Conservation (phyloP, 2,329 filamentous ascomycete genomes). For the Xylaria hypoxylon region DNA sequence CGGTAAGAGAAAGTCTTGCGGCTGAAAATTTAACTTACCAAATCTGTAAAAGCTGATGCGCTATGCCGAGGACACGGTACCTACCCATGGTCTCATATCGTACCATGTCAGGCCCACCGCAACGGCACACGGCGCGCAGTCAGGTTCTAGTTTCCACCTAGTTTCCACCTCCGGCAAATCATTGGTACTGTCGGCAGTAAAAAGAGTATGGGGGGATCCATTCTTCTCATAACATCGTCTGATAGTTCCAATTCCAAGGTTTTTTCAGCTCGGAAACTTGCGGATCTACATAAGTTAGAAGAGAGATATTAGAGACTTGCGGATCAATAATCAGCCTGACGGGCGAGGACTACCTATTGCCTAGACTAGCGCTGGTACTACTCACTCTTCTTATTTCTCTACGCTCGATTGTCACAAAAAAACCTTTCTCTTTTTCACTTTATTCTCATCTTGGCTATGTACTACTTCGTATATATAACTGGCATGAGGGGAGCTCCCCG, state of each 20-base stretch:
- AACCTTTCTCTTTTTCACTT: not conserved
- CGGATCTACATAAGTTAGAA: not conserved
- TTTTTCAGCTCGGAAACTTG: not conserved
- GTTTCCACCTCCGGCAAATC: slow-evolving; percentile 3
- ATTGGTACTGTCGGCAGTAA: no score
- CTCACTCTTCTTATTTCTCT: not conserved
- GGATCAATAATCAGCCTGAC: slow-evolving; percentile 18
- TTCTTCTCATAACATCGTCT: not conserved
- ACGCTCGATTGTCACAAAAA: not conserved
- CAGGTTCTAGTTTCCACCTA: not conserved
- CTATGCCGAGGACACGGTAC: not conserved
- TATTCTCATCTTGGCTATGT: not conserved
- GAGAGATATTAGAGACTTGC: not conserved
- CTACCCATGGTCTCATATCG: slow-evolving; percentile 3
- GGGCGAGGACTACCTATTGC: no score
- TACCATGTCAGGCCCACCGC: slow-evolving; percentile 8
- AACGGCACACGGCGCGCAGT: slow-evolving; percentile 1
- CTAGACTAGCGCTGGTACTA: not conserved
- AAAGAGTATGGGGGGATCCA: no score
- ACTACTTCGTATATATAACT: not conserved
- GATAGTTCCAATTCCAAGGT: not conserved
- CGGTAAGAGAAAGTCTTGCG: not conserved
- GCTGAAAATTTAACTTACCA: not conserved
- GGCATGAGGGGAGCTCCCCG: not conserved
- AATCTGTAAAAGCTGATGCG: slow-evolving; percentile 4